Base-by-base conservation (phyloP, 257 asterid species). In the Lithospermum erythrorhizon region DNA sequence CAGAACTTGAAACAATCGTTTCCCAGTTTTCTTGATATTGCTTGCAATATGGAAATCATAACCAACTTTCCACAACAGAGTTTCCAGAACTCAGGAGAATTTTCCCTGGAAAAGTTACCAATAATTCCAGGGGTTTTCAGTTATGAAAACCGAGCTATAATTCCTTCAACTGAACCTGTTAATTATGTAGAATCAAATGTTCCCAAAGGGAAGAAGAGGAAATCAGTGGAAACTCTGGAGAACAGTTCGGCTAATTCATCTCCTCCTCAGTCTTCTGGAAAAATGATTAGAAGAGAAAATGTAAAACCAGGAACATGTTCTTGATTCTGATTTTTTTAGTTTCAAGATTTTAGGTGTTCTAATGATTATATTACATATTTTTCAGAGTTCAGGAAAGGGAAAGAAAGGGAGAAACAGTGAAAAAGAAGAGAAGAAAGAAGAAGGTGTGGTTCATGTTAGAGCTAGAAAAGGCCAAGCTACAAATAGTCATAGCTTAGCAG, bases 401-500 rank as follows among this genome's bases (percentile, higher is more conserved):
- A 84, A 84, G 35, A 73, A 70, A 70, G 68, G 21, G 66, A 76
- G 70, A 65, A 60, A 49, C 60, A 29, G 70, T 22, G 81, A 58
- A 56, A 77, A 72, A 37, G 84, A 62, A 74, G 85, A 66, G 3
- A 82, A 79, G 20, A 79, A 76, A 57, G 68, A 70, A 52, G 45
- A 75, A 53, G 94, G 82, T 59, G 97, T 89, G 72, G 82, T 90
- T 55, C 96, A 83, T 75, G 96, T 90, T 45, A 81, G 97, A 66
- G 97, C 96, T 20, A 80, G 70, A 71, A 84, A 95, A 53, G 97
- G 97, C 32, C 95, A 85, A 63, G 97, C 97, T 25, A 90, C 97
- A 53, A 94, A 90, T 71, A 87, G 95, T 68, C 97, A 90, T 76
- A 90, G 97, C 68, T 81, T 90, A 76, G 97, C 96, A 62, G 97